Evolutionary conservation across 148 eudicot genomes (phyloP).

Genomic region (Silene uniflora): DNA sequence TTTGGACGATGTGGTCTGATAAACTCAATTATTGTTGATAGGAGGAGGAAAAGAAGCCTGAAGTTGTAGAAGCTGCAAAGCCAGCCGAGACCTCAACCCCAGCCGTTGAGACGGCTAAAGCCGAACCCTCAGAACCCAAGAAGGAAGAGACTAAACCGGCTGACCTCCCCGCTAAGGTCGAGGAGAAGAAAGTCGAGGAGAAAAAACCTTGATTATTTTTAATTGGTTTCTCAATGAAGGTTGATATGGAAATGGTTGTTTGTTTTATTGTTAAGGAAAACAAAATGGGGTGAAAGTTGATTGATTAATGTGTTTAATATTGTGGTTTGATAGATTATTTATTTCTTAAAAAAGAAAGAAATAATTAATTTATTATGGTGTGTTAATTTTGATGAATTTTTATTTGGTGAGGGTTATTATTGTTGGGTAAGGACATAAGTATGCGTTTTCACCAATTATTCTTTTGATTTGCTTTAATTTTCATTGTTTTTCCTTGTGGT

Average conservation of each 20-base stretch:
- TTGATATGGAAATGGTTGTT: not conserved
- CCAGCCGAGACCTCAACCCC: constrained; percentile 11
- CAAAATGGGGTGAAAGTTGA: not conserved
- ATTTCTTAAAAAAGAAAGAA: not conserved
- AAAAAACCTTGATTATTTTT: not conserved
- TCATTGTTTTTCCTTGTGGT: not conserved
- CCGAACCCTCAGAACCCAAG: constrained; percentile 13
- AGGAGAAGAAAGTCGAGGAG: constrained; percentile 19
- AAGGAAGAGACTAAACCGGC: constrained; percentile 20
- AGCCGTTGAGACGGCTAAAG: constrained; percentile 17
- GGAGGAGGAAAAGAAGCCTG: constrained; percentile 26
- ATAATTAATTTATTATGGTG: not conserved
- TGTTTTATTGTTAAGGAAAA: not conserved
- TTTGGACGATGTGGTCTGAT: not conserved
- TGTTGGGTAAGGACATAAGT: not conserved
- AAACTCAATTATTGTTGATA: not conserved
- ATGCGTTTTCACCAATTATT: too few relatives aligned
- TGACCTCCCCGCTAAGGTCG: constrained; percentile 1
- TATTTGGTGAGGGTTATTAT: not conserved
- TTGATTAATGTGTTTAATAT: constrained; percentile 4
- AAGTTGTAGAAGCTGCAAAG: constrained; percentile 14
- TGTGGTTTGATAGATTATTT: constrained; percentile 13
- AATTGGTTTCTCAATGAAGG: not conserved
- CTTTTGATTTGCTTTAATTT: not conserved
- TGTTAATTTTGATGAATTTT: not conserved